Percentiles rank a stretch among this genome's conserved stretches.
Conservation (phyloP, 176 grass and related monocot genomes). For the Urochloa ruziziensis region DNA sequence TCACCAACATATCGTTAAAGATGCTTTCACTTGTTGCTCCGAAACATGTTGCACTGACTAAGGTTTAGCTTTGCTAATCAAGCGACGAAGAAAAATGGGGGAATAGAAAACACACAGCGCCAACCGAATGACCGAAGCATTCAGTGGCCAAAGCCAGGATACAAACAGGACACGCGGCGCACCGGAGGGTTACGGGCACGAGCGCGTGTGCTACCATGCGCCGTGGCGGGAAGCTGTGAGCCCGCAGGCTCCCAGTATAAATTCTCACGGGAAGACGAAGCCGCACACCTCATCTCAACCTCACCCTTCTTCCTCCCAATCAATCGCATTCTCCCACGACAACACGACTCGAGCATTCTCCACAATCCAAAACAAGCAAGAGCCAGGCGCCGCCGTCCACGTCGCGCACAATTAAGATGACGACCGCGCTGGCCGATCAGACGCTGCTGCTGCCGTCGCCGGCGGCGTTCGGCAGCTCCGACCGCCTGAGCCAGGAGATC, state of each 20-base stretch:
- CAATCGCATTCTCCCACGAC: background rate
- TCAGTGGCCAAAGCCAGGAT: background rate
- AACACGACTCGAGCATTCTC: background rate
- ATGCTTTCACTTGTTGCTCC: background rate
- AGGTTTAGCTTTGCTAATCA: background rate
- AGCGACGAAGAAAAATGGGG: background rate
- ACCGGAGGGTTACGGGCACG: background rate
- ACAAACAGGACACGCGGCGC: conserved; percentile 42
- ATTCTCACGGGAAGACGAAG: conserved; percentile 29
- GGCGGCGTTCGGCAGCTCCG: conserved; percentile 7
- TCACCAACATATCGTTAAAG: background rate
- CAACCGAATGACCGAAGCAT: background rate
- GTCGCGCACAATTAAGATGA: conserved; percentile 5
- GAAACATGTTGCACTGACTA: background rate
- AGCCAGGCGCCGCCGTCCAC: background rate
- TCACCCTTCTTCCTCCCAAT: background rate
- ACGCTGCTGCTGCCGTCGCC: background rate
- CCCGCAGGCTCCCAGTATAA: conserved; percentile 41
- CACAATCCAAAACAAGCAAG: background rate
- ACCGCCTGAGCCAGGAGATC: conserved; percentile 68
- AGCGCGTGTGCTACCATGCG: conserved; percentile 8
- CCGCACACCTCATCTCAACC: background rate
- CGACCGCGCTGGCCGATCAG: conserved; percentile 18
- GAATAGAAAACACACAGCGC: background rate
- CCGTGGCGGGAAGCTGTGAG: conserved; percentile 37